Percentiles rank a stretch among this genome's conserved stretches.
phyloP scores from a whole-genome alignment of 2,329 filamentous ascomycete genomes.

The Apiospora hydei region DNA sequence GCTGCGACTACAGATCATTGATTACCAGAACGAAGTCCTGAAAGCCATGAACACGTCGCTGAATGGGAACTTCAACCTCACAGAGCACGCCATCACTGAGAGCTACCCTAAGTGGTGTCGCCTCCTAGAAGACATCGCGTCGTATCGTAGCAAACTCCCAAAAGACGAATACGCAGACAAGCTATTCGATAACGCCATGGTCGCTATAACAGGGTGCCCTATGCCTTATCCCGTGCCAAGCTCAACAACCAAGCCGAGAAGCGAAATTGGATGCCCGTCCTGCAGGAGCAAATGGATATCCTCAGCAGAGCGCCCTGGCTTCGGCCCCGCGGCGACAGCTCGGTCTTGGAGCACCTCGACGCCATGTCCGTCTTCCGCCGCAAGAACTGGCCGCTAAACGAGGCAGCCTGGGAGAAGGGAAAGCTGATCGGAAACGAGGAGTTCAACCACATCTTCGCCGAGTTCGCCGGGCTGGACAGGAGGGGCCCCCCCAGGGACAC shows the following conservation, averaged over 20 bases:
- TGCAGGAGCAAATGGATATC: background rate
- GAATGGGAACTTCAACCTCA: background rate
- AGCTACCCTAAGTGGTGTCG: background rate
- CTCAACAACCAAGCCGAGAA: background rate
- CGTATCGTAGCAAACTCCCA: too few species aligned
- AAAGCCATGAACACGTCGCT: background rate
- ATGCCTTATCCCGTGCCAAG: background rate
- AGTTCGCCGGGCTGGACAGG: background rate
- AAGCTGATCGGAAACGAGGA: background rate
- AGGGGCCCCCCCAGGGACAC: background rate
- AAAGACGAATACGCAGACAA: background rate
- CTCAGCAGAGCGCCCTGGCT: background rate
- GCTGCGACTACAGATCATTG: too few species aligned
- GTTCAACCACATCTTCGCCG: background rate
- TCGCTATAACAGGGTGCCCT: background rate
- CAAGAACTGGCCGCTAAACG: background rate
- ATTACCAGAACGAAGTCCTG: too few species aligned
- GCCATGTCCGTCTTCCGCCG: background rate
- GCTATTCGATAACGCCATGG: background rate
- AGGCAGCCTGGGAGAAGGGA: background rate
- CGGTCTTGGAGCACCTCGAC: background rate
- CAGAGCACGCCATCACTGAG: background rate
- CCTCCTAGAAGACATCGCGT: background rate
- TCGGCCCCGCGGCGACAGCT: background rate
- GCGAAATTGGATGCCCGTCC: background rate